These are phyloP conservation scores for Leavenworthia alabamica DNA, from an alignment of 345 rosid species.

Conservation along the genomic window DNA sequence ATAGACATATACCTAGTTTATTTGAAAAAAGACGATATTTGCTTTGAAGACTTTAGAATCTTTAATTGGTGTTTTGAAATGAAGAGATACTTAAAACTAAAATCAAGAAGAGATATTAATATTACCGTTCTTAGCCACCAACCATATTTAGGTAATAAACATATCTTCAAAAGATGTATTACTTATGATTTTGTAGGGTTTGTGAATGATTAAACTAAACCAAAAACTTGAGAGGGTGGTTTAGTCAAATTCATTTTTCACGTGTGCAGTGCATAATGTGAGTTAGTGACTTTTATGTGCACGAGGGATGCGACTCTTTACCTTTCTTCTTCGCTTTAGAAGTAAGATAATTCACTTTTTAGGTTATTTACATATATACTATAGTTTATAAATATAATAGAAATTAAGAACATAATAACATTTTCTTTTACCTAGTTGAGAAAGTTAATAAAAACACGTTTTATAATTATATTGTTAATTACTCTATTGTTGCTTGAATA, in stretches of 20 bases:
- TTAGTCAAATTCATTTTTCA: background rate
- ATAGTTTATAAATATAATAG: background rate
- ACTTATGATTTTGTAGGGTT: conserved; percentile 11
- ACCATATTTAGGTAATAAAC: background rate
- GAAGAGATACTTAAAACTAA: background rate
- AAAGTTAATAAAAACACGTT: background rate
- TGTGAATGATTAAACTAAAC: conserved; percentile 16
- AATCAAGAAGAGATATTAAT: background rate
- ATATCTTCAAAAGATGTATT: conserved; percentile 4
- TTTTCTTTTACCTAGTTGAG: background rate
- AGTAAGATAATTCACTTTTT: background rate
- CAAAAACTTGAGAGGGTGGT: background rate
- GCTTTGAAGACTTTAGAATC: background rate
- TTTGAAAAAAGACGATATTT: background rate
- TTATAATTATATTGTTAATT: background rate
- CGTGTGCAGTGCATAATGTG: conserved; percentile 10
- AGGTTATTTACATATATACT: background rate
- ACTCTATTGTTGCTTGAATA: background rate
- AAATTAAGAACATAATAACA: background rate
- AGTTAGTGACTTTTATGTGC: conserved; percentile 2
- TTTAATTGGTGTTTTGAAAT: background rate
- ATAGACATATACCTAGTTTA: background rate
- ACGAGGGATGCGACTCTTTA: conserved; percentile 22
- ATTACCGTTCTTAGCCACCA: background rate
- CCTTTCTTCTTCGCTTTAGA: conserved; percentile 13